Conservation (phyloP, 805 yeast genomes). For the Yamadazyma takamatsuzukensis region DNA sequence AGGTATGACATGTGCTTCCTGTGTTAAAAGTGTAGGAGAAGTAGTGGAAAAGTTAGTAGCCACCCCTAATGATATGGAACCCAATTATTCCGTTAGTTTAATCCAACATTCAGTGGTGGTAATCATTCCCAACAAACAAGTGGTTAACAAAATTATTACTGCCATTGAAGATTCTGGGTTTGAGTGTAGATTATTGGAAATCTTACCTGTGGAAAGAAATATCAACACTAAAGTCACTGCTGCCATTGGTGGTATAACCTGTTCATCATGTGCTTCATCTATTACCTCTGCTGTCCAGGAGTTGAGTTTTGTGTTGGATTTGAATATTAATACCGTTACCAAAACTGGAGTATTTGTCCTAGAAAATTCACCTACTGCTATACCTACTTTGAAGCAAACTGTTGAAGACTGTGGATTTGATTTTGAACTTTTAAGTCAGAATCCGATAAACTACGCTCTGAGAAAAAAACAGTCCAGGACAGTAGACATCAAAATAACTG, state of each 20-base stretch:
- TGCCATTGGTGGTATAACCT: slow-evolving; percentile 69
- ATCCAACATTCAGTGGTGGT: slow-evolving; percentile 51
- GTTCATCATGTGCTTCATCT: slow-evolving; percentile 66
- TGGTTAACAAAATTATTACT: slow-evolving; percentile 29
- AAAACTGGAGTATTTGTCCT: slow-evolving; percentile 63
- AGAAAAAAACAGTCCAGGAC: slow-evolving; percentile 50
- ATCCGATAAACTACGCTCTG: slow-evolving; percentile 45
- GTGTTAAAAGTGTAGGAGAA: slow-evolving; percentile 25
- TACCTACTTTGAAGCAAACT: slow-evolving; percentile 43
- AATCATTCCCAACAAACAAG: slow-evolving; percentile 49
- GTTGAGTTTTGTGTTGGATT: slow-evolving; percentile 50
- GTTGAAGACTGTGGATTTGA: slow-evolving; percentile 70
- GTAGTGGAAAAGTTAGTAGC: slow-evolving; percentile 11
- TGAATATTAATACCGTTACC: slow-evolving; percentile 54
- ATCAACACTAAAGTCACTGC: slow-evolving; percentile 52
- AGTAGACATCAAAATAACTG: slow-evolving; percentile 52
- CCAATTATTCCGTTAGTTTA: slow-evolving; percentile 47
- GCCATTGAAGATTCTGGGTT: slow-evolving; percentile 31
- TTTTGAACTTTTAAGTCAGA: slow-evolving; percentile 43
- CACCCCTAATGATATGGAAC: slow-evolving; percentile 14
- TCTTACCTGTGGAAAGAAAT: slow-evolving; percentile 53
- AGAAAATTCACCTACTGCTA: slow-evolving; percentile 35
- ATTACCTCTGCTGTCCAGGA: slow-evolving; percentile 45
- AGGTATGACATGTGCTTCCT: slow-evolving; percentile 41
- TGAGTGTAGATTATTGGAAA: slow-evolving; percentile 51